Conservation (phyloP, 768 basidiomycete species). For the Crassisporium funariophilum region DNA sequence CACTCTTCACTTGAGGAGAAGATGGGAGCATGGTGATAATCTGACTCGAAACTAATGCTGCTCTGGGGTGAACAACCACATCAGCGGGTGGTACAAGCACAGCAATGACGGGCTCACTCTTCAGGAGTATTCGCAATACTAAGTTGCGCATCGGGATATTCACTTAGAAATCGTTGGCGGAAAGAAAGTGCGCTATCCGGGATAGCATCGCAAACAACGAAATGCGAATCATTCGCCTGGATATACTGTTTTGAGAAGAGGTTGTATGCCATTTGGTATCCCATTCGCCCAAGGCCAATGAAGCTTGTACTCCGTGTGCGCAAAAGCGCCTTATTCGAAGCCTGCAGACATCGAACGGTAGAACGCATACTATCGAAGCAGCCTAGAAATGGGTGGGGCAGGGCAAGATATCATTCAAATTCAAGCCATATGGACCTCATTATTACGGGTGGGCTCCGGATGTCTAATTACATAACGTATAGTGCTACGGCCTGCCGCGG, state of each 20-base stretch:
- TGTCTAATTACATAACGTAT: too few species aligned
- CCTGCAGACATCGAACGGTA: slow-evolving; percentile 45
- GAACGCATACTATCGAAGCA: slow-evolving; percentile 41
- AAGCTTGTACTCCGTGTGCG: slow-evolving; percentile 66
- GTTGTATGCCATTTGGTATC: slow-evolving; percentile 83
- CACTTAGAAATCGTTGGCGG: slow-evolving; percentile 50
- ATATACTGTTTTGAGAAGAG: slow-evolving; percentile 74
- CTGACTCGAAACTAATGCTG: slow-evolving; percentile 60
- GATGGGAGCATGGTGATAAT: slow-evolving; percentile 93
- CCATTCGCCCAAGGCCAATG: slow-evolving; percentile 89
- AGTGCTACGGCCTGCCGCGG: too few species aligned
- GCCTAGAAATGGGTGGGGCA: background rate
- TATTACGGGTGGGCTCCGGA: too few species aligned
- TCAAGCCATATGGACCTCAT: background rate
- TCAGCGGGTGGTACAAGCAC: background rate
- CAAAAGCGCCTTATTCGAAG: slow-evolving; percentile 31
- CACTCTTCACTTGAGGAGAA: slow-evolving; percentile 80
- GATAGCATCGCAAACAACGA: slow-evolving; percentile 80
- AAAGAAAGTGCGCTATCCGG: slow-evolving; percentile 61
- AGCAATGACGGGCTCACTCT: slow-evolving; percentile 55
- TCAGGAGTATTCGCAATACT: slow-evolving; percentile 63
- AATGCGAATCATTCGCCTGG: slow-evolving; percentile 52
- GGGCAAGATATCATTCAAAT: too few species aligned
- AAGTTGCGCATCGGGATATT: slow-evolving; percentile 63
- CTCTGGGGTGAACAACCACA: slow-evolving; percentile 48